Evolutionary conservation across 345 rosid genomes (phyloP).

Genomic region (Eucalyptus tenuipes): DNA sequence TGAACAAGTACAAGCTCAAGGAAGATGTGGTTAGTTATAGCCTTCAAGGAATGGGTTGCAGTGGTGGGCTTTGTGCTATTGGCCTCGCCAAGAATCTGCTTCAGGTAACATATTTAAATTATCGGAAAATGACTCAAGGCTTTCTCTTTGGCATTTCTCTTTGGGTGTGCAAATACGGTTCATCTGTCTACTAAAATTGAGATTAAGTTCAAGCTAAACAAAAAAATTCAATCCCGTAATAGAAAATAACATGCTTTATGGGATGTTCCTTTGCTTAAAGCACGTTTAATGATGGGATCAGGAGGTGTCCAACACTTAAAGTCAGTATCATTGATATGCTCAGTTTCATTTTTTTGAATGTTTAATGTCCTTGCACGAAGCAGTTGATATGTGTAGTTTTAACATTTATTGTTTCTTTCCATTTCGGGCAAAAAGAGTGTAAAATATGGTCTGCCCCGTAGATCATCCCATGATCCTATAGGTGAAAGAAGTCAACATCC

Average conservation of each 20-base stretch:
- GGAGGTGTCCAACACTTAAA: not conserved
- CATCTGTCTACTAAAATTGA: not conserved
- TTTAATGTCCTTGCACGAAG: not conserved
- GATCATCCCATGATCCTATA: not conserved
- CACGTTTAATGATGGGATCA: not conserved
- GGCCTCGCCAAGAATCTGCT: constrained; percentile 5
- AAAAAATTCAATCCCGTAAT: not conserved
- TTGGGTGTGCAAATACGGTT: not conserved
- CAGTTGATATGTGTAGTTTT: not conserved
- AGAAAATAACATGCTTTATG: not conserved
- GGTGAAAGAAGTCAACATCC: not conserved
- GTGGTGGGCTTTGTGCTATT: constrained; percentile 1
- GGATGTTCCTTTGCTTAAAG: not conserved
- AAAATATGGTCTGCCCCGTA: not conserved
- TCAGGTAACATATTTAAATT: not conserved
- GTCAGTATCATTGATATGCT: not conserved
- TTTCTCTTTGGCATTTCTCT: not conserved
- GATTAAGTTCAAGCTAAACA: not conserved
- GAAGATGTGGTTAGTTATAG: constrained; percentile 1
- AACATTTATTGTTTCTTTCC: not conserved
- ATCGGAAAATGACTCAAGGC: not conserved
- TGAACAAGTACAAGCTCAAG: constrained; percentile 12
- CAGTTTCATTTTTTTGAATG: not conserved
- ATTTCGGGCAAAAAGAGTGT: not conserved
- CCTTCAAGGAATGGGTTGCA: constrained; percentile 25